Base-by-base conservation (phyloP, 345 rosid genomes). In the Punica granatum region DNA sequence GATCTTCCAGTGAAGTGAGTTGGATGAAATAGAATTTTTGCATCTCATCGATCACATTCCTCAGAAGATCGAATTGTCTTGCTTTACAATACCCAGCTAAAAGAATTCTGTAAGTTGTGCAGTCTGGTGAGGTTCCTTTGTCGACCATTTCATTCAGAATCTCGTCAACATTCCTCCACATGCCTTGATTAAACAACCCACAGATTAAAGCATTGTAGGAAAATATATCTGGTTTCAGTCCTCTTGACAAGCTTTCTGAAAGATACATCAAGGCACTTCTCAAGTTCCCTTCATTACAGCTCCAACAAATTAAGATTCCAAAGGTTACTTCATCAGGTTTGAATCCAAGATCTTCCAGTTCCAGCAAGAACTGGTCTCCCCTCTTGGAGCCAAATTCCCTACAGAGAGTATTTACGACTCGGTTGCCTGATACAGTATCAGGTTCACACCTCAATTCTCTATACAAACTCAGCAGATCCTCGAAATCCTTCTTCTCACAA, bases 21-120 rank as follows among this genome's bases (percentile, higher is more conserved):
- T 77, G 75, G 65, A 85, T 61, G 15, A 87, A 73, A 65, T 87
- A 84, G 69, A 34, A 69, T n/a, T 74, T 70, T 60, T 44, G 73
- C 96, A 92, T 89, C 78, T 82, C 74, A 8, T 43, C 69, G 25
- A 89, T 81, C 26, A 74, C 69, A 72, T 30, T 56, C 74, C 76
- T 88, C 39, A 77, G 87, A 75, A 82, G 87, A 65, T 86, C 87
- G 76, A 92, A 89, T 70, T 70, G 75, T 80, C 94, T 89, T 63
- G 69, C 89, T 76, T 80, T 86, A 76, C 89, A 88, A 76, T 83
- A 89, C 32, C 95, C 92, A 30, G 91, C 86, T 60, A 90, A 63
- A 64, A 89, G 82, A 70, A 83, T 67, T 76, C 67, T 75, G 76
- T 68, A 85, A 67, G 86, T 86, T 30, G 84, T 75, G 49, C 76